Percentiles rank a stretch among this genome's conserved stretches.
Conservation (phyloP, 495 filamentous ascomycete genomes). For the Talaromyces adpressus region DNA sequence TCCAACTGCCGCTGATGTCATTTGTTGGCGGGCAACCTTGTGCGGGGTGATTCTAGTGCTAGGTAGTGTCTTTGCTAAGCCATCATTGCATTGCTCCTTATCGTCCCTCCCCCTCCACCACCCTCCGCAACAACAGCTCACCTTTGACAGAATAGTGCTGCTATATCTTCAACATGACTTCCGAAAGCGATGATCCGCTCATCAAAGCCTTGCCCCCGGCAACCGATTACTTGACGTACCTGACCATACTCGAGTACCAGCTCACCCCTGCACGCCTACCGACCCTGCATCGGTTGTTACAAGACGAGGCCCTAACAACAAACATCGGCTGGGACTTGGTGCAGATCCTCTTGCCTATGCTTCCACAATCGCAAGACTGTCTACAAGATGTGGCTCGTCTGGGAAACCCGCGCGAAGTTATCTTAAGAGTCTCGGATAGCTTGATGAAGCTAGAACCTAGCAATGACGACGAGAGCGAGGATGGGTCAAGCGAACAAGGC, state of each 20-base stretch:
- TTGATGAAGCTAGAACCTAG: constrained; percentile 52
- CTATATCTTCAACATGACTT: constrained; percentile 17
- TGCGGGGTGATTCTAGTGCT: not conserved
- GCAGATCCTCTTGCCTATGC: constrained; percentile 68
- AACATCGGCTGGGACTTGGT: constrained; percentile 98
- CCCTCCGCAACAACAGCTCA: not conserved
- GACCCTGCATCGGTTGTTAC: constrained; percentile 67
- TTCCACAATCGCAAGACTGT: constrained; percentile 66
- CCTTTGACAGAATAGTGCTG: not conserved
- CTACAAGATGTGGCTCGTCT: constrained; percentile 70
- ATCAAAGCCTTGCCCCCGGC: constrained; percentile 55
- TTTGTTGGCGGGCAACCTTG: not conserved
- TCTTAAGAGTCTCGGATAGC: constrained; percentile 77
- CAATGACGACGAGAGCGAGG: constrained; percentile 44
- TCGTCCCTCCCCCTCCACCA: not conserved
- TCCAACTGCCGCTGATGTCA: not conserved
- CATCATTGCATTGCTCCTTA: not conserved
- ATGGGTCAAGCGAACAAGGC: constrained; percentile 16
- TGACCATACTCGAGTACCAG: constrained; percentile 82
- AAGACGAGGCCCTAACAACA: constrained; percentile 73
- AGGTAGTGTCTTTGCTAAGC: not conserved
- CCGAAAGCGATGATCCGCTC: constrained; percentile 32
- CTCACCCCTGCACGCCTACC: constrained; percentile 71
- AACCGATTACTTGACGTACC: constrained; percentile 79
- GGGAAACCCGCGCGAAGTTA: constrained; percentile 90